phyloP scores from a whole-genome alignment of 768 basidiomycete species.

The Collybia nuda region DNA sequence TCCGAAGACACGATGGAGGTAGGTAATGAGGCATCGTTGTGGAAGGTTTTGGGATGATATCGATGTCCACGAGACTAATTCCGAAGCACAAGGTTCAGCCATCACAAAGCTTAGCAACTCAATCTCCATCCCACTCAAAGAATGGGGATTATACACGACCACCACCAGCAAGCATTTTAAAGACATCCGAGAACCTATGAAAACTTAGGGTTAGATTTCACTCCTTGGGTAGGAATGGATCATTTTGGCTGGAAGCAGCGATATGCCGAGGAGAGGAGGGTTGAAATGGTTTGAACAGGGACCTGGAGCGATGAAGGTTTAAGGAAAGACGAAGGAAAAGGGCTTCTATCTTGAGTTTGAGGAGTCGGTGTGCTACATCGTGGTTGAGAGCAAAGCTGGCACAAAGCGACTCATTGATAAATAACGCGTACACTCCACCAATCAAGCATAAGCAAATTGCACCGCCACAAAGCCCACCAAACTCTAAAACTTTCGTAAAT shows the following conservation, averaged over 20 bases:
- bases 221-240: slow-evolving; percentile 43
- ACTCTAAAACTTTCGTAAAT: too few species aligned
- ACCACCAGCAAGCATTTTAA: slow-evolving; percentile 26
- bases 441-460: slow-evolving; percentile 5
- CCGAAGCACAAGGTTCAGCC: slow-evolving; percentile 13
- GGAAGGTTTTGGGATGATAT: slow-evolving; percentile 12
- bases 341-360: background rate
- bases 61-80: slow-evolving; percentile 7
- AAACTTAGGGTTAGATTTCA: slow-evolving; percentile 65
- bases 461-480: too few species aligned
- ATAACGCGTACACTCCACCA: slow-evolving; percentile 26
- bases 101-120: slow-evolving; percentile 13
- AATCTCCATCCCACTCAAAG: slow-evolving; percentile 15
- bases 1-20: slow-evolving; percentile 52
- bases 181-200: slow-evolving; percentile 31
- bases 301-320: slow-evolving; percentile 51
- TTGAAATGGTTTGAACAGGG: slow-evolving; percentile 27
- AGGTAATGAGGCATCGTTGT: slow-evolving; percentile 36
- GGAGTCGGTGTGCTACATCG: slow-evolving; percentile 8
- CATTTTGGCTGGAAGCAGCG: slow-evolving; percentile 52
- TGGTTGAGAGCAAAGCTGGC: slow-evolving; percentile 13
- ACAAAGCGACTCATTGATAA: background rate
- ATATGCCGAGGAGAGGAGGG: slow-evolving; percentile 28
- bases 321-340: slow-evolving; percentile 21
- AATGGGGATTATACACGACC: slow-evolving; percentile 20